Base-by-base conservation (phyloP, 148 eudicot genomes). In the Fagopyrum homotropicum region DNA sequence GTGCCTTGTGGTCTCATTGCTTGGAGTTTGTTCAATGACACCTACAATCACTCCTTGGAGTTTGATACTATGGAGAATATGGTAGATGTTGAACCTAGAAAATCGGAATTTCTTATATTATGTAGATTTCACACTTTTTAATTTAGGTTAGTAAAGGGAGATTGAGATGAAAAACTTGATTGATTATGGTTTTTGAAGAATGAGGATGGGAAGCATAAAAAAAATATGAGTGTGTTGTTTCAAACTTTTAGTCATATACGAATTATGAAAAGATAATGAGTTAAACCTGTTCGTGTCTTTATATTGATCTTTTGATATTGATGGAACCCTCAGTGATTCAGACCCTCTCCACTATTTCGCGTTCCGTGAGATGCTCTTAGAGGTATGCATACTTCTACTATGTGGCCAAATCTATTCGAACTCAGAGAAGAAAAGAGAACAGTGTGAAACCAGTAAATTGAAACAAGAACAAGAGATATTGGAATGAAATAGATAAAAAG, bases 261-360 rank as follows among this genome's bases (percentile, higher is more conserved):
- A 70, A 3, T 68, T 73, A 73, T 40, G n/a, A 73, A 26, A 73
- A 72, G 75, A 26, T 73, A 52, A 26, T 0, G 16, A 50, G 48
- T 49, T 81, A 56, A 77, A 55, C 46, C 30, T 48, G 4, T 60
- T 64, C 47, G 11, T 83, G 79, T 77, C 60, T 61, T 80, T 56
- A 12, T 64, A 45, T 64, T 64, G 16, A 64, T 64, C 46, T n/a
- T n/a, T 93, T 55, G 98, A 93, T 55, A 82, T 91, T 52, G 98
- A 93, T 83, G 98, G 98, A 77, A 93, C 98, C 45, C 80, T 93
- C n/a, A 89, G 97, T 76, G 98, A 93, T 86, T 78, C 98, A 72
- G 98, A 93, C 80, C 98, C 98, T 79, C 85, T 93, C 64, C 98
- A 93, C 66, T 72, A 79, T 57, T 30, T 73, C 49, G 98, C 98